These are phyloP conservation scores for Penicillium salamii DNA, from an alignment of 495 filamentous ascomycete species.

Conservation along the genomic window DNA sequence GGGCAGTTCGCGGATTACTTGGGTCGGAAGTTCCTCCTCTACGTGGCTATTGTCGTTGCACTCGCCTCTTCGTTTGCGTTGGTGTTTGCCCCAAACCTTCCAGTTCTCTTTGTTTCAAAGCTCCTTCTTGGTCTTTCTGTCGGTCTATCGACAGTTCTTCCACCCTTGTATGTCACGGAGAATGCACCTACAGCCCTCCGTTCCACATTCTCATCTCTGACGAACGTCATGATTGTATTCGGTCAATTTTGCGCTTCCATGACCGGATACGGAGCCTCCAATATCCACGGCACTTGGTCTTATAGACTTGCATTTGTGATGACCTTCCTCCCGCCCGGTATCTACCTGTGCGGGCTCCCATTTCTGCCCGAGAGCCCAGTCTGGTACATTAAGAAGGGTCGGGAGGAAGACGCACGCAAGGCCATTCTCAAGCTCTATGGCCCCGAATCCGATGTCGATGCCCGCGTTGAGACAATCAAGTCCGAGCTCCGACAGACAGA, in stretches of 20 bases:
- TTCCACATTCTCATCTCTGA: constrained; percentile 9
- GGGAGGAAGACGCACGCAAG: constrained; percentile 10
- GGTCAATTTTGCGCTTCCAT: constrained; percentile 10
- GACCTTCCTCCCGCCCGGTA: constrained; percentile 10
- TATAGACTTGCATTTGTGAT: constrained; percentile 14
- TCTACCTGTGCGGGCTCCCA: constrained; percentile 15
- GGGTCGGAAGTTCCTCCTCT: constrained; percentile 9
- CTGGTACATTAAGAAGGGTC: constrained; percentile 14
- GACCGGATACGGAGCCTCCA: constrained; percentile 11
- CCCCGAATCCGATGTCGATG: constrained; percentile 3
- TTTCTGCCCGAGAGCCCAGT: constrained; percentile 14
- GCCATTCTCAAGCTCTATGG: constrained; percentile 9
- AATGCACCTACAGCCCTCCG: constrained; percentile 13
- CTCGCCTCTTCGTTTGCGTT: constrained; percentile 11
- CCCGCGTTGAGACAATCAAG: constrained; percentile 9
- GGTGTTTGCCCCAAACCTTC: constrained; percentile 10
- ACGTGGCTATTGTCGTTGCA: constrained; percentile 4
- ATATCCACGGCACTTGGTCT: constrained; percentile 8
- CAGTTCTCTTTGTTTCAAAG: constrained; percentile 11
- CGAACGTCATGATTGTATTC: constrained; percentile 16
- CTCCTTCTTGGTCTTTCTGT: constrained; percentile 13
- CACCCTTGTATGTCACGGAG: constrained; percentile 13
- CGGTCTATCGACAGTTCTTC: constrained; percentile 11
- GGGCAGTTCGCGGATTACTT: constrained; percentile 12
- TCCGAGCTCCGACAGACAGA: constrained; percentile 7